phyloP scores from a whole-genome alignment of 2,329 filamentous ascomycete genomes.

The Cladophialophora chaetospira region DNA sequence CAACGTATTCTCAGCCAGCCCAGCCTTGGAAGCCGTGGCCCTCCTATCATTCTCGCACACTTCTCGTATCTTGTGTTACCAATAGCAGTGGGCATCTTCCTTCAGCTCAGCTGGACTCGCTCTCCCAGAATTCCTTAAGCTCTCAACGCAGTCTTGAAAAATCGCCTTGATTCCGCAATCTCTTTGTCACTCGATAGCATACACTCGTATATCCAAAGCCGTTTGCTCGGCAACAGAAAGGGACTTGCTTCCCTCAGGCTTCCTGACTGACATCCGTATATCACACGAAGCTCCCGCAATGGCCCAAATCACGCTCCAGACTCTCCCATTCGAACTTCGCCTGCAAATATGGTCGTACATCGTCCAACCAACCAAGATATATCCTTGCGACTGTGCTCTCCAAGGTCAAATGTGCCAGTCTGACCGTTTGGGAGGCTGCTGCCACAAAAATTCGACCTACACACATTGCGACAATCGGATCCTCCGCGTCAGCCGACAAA shows the following conservation, averaged over 20 bases:
- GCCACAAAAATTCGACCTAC: slow-evolving; percentile 17
- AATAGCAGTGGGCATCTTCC: background rate
- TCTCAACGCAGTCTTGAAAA: background rate
- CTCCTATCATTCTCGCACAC: slow-evolving; percentile 6
- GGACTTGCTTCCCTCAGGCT: too few relatives aligned
- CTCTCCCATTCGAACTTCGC: slow-evolving; percentile 21
- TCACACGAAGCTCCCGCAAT: background rate
- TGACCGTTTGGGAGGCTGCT: slow-evolving; percentile 15
- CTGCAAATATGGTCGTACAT: slow-evolving; percentile 26
- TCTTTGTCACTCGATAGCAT: background rate
- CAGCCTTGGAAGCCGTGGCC: slow-evolving; percentile 3
- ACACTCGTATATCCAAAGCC: too few relatives aligned
- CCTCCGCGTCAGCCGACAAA: slow-evolving; percentile 20
- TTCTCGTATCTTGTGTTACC: slow-evolving; percentile 4
- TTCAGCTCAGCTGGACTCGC: background rate
- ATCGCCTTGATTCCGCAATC: background rate
- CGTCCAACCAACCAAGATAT: slow-evolving; percentile 18
- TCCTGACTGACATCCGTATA: too few relatives aligned
- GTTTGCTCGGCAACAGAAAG: too few relatives aligned
- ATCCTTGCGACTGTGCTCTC: slow-evolving; percentile 21
- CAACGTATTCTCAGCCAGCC: background rate
- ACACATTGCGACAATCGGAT: slow-evolving; percentile 24
- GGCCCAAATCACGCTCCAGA: slow-evolving; percentile 2
- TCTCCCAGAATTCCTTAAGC: background rate
- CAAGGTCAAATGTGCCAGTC: slow-evolving; percentile 6